Base-by-base conservation (phyloP, 768 basidiomycete species). In the Boletus subcaerulescens region DNA sequence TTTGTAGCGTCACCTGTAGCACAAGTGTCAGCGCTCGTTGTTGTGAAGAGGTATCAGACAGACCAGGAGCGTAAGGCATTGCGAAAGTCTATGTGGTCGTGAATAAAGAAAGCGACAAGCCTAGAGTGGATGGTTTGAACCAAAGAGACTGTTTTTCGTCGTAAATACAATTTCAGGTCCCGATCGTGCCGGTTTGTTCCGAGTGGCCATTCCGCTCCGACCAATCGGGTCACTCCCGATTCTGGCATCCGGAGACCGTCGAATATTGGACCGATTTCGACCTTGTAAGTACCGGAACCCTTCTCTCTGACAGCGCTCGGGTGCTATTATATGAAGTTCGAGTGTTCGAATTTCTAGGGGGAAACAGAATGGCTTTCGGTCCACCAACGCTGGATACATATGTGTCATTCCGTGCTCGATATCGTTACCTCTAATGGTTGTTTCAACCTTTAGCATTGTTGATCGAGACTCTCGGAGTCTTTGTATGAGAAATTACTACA, bases 1-100 rank as follows among this genome's bases (percentile, higher is more conserved):
- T 95, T 97, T 53, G 66, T 65, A 67, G 88, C 73, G 78, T 97
- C 91, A 85, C 95, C 95, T 82, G 41, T 50, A 5, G 3, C 12
- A 29, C 1, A 11, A 10, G 55, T n/a, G 20, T 63, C n/a, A 60
- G 9, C 9, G n/a, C 41, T n/a, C 46, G 59, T 35, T n/a, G 2
- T 31, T 15, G 26, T 12, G n/a, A n/a, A 20, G 32, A 24, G 7
- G 1, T 1, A 22, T 32, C 4, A 26, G 22, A 67, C 78, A 10
- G 14, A 79, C 79, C 79, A 48, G 72, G 18, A 64, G 73, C 46
- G 68, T 60, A 79, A 72, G 77, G 70, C 79, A 80, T 80, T 36
- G 50, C 24, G 6, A 53, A 22, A 53, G 56, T 65, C 43, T 38
- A 53, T 17, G 46, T 42, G 6, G 14, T 39, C 35, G 18, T 41